These are phyloP conservation scores for Phalaenopsis hybrid DNA, from an alignment of 116 monocot genomes.

Conservation along the genomic window DNA sequence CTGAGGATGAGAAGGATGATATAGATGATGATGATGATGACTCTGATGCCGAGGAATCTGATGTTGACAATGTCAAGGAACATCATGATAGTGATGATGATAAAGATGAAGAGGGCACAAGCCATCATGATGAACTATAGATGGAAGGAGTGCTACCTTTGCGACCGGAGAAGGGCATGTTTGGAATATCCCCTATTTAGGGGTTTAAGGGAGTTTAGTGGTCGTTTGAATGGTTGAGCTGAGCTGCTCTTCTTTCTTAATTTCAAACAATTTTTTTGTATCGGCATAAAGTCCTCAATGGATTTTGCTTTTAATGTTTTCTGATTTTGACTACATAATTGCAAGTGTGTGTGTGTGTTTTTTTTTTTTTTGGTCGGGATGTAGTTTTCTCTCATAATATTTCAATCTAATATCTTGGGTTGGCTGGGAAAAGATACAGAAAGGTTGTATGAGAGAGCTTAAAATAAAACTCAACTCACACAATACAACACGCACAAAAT, in stretches of 20 bases:
- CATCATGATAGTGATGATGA: constrained; percentile 12
- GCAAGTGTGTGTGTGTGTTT: not conserved
- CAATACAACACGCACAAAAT: no score
- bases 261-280: not conserved
- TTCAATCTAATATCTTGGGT: not conserved
- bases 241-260: not conserved
- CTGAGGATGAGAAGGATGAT: constrained; percentile 26
- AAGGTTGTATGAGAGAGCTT: no score
- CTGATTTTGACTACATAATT: not conserved
- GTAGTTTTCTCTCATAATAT: not conserved
- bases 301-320: not conserved
- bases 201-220: not conserved
- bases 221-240: not conserved
- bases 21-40: constrained; percentile 33
- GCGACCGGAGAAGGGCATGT: not conserved
- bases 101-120: not conserved
- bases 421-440: no score
- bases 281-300: not conserved
- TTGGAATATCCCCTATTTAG: no score
- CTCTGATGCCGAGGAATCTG: constrained; percentile 8
- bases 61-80: constrained; percentile 1
- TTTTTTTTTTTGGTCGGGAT: not conserved
- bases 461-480: no score
- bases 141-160: not conserved
- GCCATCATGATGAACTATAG: constrained; percentile 5